Evolutionary conservation across 768 basidiomycete species (phyloP).

Genomic region (Boletus pseudopeckii): DNA sequence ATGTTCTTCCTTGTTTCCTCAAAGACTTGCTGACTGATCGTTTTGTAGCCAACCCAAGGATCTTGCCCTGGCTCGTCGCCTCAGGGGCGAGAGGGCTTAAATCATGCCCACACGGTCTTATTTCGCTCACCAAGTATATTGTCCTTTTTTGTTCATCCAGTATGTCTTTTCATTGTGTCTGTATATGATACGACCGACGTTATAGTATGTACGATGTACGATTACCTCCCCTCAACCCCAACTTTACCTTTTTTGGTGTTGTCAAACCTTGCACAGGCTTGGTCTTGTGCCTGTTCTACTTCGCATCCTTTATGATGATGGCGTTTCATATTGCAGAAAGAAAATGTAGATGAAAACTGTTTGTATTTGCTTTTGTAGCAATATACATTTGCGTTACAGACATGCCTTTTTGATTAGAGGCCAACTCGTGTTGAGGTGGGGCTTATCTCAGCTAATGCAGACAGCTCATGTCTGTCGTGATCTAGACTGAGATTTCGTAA

Average conservation of each 20-base stretch:
- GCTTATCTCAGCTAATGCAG: no score
- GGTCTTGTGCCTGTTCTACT: slow-evolving; percentile 2
- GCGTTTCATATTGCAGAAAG: neutral
- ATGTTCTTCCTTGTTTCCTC: slow-evolving; percentile 21
- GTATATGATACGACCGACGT: slow-evolving; percentile 26
- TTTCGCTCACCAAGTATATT: neutral
- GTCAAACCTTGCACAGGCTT: slow-evolving; percentile 2
- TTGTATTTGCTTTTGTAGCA: slow-evolving; percentile 26
- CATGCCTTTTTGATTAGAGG: neutral
- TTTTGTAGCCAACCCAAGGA: slow-evolving; percentile 76
- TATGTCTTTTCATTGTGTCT: slow-evolving; percentile 14
- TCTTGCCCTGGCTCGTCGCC: slow-evolving; percentile 80
- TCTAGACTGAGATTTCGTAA: no score
- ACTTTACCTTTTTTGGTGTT: neutral
- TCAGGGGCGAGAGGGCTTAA: slow-evolving; percentile 83
- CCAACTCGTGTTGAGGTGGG: no score
- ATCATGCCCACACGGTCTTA: neutral
- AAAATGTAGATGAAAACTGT: slow-evolving; percentile 25
- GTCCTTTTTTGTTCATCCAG: slow-evolving; percentile 9
- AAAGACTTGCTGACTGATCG: slow-evolving; percentile 15
- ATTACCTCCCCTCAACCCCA: slow-evolving; percentile 10
- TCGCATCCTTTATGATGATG: neutral
- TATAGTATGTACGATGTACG: slow-evolving; percentile 35
- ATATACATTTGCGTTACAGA: slow-evolving; percentile 26
- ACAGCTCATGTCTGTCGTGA: no score